A percentile compares a stretch with the other conserved stretches of the same genome.
Conservation (phyloP, 345 rosid genomes). For the Melaleuca quinquenervia region DNA sequence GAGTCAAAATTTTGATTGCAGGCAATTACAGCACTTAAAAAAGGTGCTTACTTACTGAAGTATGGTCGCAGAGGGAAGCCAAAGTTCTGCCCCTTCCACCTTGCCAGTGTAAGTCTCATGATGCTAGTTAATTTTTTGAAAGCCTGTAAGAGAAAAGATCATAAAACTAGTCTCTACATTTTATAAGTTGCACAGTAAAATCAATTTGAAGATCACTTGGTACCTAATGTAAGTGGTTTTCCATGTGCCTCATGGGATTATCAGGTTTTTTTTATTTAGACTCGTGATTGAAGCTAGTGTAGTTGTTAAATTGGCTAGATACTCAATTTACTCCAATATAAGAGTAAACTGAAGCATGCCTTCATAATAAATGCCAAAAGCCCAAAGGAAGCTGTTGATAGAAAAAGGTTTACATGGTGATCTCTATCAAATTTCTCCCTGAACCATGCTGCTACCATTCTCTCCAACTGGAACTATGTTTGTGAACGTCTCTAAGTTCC, state of each 20-base stretch:
- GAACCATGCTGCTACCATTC: neutral
- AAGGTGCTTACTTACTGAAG: constrained; percentile 73
- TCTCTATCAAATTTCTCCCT: neutral
- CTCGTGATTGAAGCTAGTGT: neutral
- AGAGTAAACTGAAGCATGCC: neutral
- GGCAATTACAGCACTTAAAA: constrained; percentile 83
- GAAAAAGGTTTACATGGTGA: neutral
- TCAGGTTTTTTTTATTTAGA: neutral
- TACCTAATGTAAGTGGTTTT: neutral
- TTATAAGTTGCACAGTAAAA: neutral
- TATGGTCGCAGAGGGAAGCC: constrained; percentile 91
- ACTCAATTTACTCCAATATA: neutral
- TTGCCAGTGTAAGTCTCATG: constrained; percentile 49
- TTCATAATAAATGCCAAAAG: neutral
- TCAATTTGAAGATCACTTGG: neutral
- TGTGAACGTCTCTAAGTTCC: neutral
- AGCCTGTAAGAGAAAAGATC: neutral
- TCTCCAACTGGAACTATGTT: neutral
- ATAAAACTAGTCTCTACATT: neutral
- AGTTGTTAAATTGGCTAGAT: neutral
- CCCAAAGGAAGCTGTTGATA: neutral
- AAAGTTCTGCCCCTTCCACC: constrained; percentile 78
- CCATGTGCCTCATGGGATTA: neutral
- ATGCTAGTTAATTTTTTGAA: neutral
- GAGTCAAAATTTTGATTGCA: constrained; percentile 2